Base-by-base conservation (phyloP, 129 eudicot species). In the Dittrichia graveolens region DNA sequence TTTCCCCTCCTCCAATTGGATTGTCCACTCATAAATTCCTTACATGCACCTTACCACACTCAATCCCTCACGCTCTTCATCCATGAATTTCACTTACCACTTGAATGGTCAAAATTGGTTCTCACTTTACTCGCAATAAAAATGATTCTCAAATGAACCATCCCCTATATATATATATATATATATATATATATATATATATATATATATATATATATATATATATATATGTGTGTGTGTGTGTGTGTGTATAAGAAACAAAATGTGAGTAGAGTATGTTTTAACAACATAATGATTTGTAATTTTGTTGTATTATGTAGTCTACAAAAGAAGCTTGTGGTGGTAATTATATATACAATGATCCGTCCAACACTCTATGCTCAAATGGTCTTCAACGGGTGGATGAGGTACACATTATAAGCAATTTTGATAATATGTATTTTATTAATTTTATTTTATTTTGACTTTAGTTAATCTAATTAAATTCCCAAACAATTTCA, bases 261-360 rank as follows among this genome's bases (percentile, higher is more conserved):
- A 14, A 48, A 52, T 53, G 10, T 16, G 8, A n/a, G 7, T 53
- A 53, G 14, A n/a, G 3, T 40, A 14, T 62, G 14, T 16, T 40
- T 62, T 24, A 2, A 62, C 40, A 24, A 0, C 31, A 24, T 24
- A 24, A 24, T 24, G 31, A 24, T 24, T 24, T 24, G 31, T 24
- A 24, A 24, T 24, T 24, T 24, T 24, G 31, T 24, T 24, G 31
- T 9, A 41, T 14, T 52, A 38, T 79, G 31, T 75, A 79, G 83
- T 65, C 83, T 9, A 57, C 67, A 14, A 65, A 57, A 66, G 40
- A 3, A 57, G 39, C 67, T 39, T 79, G 83, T 47, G 69, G 34
- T 3, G 79, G 75, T 16, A 52, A 73, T 50, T 79, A 79, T 34
- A 31, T 79, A 41, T 61, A 73, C 14, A 46, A n/a, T 8, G 52